Conservation (phyloP, 768 basidiomycete species). For the Xerocomus spinulosus region DNA sequence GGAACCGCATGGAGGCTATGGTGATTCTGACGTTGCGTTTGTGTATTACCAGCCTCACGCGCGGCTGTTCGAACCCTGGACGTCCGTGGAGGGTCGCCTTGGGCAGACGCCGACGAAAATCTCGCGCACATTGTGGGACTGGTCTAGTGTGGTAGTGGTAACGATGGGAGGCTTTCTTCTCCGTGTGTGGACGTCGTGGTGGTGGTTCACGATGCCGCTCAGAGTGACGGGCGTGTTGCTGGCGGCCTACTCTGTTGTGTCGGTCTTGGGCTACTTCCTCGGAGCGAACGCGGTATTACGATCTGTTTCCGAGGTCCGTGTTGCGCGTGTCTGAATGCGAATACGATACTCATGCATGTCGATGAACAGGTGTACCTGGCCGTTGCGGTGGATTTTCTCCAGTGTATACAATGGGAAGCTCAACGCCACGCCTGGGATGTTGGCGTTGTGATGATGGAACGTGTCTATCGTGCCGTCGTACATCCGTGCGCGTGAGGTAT, state of each 20-base stretch:
- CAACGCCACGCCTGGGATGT: background rate
- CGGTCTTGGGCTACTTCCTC: background rate
- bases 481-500: background rate
- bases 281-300: background rate
- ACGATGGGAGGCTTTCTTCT: background rate
- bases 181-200: constrained; percentile 1
- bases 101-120: background rate
- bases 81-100: background rate
- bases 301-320: constrained; percentile 3
- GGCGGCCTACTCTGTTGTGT: background rate
- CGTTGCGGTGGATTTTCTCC: background rate
- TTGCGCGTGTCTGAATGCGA: background rate
- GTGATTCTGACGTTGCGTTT: background rate
- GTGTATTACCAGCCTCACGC: background rate
- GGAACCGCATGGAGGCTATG: background rate
- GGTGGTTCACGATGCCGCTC: constrained; percentile 9
- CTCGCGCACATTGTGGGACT: background rate
- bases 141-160: background rate
- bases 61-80: background rate
- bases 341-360: background rate
- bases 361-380: constrained; percentile 2
- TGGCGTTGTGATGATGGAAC: background rate
- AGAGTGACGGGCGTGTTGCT: background rate
- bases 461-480: background rate
- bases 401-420: constrained; percentile 11